Conservation (phyloP, 495 filamentous ascomycete species). For the Neurospora sublineolata region DNA sequence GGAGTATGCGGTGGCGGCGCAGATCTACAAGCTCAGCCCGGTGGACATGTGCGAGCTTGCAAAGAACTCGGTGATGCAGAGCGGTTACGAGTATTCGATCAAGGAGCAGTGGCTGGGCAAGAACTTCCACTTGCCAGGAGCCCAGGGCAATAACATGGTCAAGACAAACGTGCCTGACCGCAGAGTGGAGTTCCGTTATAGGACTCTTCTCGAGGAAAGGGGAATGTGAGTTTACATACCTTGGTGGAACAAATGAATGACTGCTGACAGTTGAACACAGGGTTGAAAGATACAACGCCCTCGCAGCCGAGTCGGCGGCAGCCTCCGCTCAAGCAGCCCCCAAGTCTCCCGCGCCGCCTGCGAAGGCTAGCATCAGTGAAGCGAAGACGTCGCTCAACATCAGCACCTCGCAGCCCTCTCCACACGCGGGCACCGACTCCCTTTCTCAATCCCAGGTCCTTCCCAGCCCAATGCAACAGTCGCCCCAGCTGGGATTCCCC, state of each 20-base stretch:
- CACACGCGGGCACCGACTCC: neutral
- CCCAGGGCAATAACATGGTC: conserved; percentile 74
- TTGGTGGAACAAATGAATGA: neutral
- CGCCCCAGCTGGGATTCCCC: conserved; percentile 2
- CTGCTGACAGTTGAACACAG: conserved; percentile 9
- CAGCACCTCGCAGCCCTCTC: neutral
- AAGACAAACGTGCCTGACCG: conserved; percentile 96
- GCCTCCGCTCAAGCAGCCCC: conserved; percentile 1
- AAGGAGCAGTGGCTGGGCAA: conserved; percentile 85
- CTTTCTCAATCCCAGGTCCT: conserved; percentile 11
- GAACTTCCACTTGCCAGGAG: conserved; percentile 60
- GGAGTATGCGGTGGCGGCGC: conserved; percentile 93
- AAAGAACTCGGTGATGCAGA: conserved; percentile 88
- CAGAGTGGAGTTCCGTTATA: conserved; percentile 74
- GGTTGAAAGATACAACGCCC: conserved; percentile 19
- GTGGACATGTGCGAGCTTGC: conserved; percentile 99
- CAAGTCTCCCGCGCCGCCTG: conserved; percentile 19
- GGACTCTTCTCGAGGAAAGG: conserved; percentile 70
- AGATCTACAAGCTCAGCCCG: conserved; percentile 94
- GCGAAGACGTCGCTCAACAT: conserved; percentile 2
- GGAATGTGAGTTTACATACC: conserved; percentile 50
- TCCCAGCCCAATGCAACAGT: conserved; percentile 8
- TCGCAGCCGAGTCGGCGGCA: conserved; percentile 5
- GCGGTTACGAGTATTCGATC: conserved; percentile 78
- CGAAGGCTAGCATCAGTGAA: conserved; percentile 12